These are phyloP conservation scores for Fusarium poae DNA, from an alignment of 2,329 filamentous ascomycete genomes.

Conservation along the genomic window DNA sequence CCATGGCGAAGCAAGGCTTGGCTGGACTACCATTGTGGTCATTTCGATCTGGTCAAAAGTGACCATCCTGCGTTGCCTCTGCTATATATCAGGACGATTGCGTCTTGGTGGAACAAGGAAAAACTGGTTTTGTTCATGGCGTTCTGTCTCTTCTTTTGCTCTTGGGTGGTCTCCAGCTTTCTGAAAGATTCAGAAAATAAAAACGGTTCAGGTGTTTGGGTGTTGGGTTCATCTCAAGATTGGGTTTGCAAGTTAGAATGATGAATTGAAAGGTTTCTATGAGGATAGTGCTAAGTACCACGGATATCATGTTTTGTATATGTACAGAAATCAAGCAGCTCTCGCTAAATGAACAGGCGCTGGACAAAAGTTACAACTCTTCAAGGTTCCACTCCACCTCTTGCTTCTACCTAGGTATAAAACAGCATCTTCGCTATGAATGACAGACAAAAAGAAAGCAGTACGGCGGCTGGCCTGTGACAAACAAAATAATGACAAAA, in stretches of 20 bases:
- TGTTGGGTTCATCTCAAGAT: neutral
- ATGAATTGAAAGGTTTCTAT: slow-evolving; percentile 14
- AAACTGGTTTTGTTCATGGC: slow-evolving; percentile 5
- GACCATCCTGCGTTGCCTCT: neutral
- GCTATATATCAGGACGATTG: neutral
- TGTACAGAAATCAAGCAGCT: slow-evolving; percentile 41
- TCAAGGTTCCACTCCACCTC: slow-evolving; percentile 25
- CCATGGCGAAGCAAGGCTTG: neutral
- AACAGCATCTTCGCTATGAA: slow-evolving; percentile 24
- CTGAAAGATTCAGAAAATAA: slow-evolving; percentile 9
- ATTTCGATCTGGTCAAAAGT: neutral
- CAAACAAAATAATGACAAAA: slow-evolving; percentile 32
- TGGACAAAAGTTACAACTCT: slow-evolving; percentile 27
- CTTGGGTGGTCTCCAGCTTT: neutral
- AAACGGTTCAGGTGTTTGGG: slow-evolving; percentile 23
- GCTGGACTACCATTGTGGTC: neutral
- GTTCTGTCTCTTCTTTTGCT: neutral
- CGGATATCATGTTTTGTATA: slow-evolving; percentile 42
- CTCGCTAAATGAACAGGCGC: slow-evolving; percentile 32
- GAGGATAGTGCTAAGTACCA: slow-evolving; percentile 20
- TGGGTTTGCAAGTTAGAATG: slow-evolving; percentile 1
- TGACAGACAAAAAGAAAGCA: slow-evolving; percentile 17
- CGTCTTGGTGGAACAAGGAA: neutral
- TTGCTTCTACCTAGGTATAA: slow-evolving; percentile 19
- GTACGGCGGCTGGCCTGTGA: slow-evolving; percentile 23